These are phyloP conservation scores for Parachaetomium inaequale DNA, from an alignment of 495 filamentous ascomycete genomes.

Conservation along the genomic window DNA sequence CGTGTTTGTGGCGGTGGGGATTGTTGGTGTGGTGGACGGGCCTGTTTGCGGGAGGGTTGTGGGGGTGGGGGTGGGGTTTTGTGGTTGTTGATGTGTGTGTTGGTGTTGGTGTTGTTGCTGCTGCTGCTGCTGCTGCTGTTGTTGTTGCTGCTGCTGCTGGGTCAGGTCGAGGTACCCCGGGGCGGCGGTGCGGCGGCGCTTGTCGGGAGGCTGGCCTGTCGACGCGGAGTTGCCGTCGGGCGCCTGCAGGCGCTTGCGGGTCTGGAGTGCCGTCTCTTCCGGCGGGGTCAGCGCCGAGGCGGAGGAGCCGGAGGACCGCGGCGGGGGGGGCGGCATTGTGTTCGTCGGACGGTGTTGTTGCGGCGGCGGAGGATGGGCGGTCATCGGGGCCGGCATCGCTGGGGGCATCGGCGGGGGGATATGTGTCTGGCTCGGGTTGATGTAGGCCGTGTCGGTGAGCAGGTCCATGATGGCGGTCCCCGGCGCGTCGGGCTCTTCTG, in stretches of 20 bases:
- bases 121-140: constrained; percentile 11
- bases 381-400: constrained; percentile 12
- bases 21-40: not conserved
- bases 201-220: constrained; percentile 29
- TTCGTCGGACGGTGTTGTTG: constrained; percentile 1
- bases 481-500: constrained; percentile 31
- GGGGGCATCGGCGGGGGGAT: constrained; percentile 21
- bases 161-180: constrained; percentile 24
- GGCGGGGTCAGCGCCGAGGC: constrained; percentile 47
- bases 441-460: constrained; percentile 26
- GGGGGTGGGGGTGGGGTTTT: constrained; percentile 8
- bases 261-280: constrained; percentile 41
- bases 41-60: not conserved
- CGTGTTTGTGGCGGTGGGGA: constrained; percentile 5
- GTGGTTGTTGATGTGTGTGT: not conserved
- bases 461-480: constrained; percentile 35
- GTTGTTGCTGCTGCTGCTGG: constrained; percentile 21
- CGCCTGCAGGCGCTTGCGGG: constrained; percentile 33
- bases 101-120: constrained; percentile 5
- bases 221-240: constrained; percentile 13
- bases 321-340: constrained; percentile 18
- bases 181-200: constrained; percentile 40
- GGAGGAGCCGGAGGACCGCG: constrained; percentile 33
- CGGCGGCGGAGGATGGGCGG: not conserved
- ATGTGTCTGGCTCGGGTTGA: constrained; percentile 24